Base-by-base conservation (phyloP, 176 grass and related monocot species). In the Panicum miliaceum region DNA sequence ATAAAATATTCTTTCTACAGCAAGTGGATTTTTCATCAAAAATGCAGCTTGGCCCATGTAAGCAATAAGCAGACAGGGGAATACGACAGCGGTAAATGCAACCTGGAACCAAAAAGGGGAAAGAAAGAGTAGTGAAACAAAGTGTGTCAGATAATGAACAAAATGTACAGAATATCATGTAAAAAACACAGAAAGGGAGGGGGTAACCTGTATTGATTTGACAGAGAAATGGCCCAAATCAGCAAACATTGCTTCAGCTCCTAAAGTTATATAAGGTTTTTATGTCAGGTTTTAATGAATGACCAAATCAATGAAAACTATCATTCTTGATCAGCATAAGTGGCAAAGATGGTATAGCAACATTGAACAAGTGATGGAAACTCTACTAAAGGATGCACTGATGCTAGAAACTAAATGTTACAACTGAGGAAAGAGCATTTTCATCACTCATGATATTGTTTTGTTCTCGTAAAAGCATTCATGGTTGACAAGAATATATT, bases 161-260 rank as follows among this genome's bases (percentile, higher is more conserved):
- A 47, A 84, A 41, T 8, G 40, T 6, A 71, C 15, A 58, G 38
- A 8, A 58, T 58, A 58, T 11, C 22, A 58, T 58, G 56, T 56
- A 56, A 26, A 38, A 45, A 23, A 60, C 75, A 15, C 53, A 15
- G 37, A 59, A 50, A 79, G 58, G 48, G 56, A 64, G 83, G 62
- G 26, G 76, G 59, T 87, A 66, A 98, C 96, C 87, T 99, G 96
- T 89, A 99, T 99, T 78, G 96, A 92, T 80, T 99, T 99, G 60
- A 99, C 96, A 85, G 96, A 92, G 81, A 99, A 99, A 96, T 96
- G 93, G 14, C 96, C 96, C 50, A 99, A 88, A 83, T 99, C 96
- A 78, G 96, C 96, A 84, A 99, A 96, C 96, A 99, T 99, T 87
- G 93, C 96, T 92, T 99, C 96, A 85, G 96, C 89, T 78, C 96